phyloP scores from a whole-genome alignment of 768 basidiomycete species.

The Suillus brevipes region DNA sequence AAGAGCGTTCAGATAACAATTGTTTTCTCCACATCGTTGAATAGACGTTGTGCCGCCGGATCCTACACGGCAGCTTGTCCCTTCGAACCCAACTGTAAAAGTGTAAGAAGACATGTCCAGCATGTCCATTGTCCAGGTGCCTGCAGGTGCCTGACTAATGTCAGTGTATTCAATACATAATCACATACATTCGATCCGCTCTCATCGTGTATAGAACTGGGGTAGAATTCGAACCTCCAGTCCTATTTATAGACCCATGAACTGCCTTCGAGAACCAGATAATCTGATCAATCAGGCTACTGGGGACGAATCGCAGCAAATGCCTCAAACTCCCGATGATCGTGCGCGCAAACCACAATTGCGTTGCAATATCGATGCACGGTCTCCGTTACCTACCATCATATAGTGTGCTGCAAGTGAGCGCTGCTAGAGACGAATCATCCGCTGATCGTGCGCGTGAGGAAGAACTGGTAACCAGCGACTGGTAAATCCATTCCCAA shows the following conservation, averaged over 20 bases:
- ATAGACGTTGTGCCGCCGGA: background rate
- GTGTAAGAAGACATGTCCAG: background rate
- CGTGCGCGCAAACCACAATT: background rate
- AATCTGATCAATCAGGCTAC: background rate
- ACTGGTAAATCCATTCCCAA: background rate
- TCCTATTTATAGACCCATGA: background rate
- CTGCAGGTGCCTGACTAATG: background rate
- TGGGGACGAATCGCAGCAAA: background rate
- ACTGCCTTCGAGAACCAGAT: background rate
- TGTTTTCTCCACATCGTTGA: background rate
- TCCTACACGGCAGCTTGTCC: background rate
- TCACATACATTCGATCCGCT: background rate
- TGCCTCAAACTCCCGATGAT: background rate
- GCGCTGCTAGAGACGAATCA: background rate
- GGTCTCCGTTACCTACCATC: background rate
- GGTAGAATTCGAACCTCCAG: slow-evolving; percentile 2
- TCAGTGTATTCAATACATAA: background rate
- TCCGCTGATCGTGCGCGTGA: background rate
- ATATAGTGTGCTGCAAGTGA: background rate
- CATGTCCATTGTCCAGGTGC: too few relatives aligned
- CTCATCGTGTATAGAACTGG: background rate
- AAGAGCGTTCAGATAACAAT: background rate
- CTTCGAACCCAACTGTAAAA: background rate
- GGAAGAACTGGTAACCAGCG: background rate
- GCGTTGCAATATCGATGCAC: background rate